Base-by-base conservation (phyloP, 352 stramenopile species). In the Phytophthora hibernalis region DNA sequence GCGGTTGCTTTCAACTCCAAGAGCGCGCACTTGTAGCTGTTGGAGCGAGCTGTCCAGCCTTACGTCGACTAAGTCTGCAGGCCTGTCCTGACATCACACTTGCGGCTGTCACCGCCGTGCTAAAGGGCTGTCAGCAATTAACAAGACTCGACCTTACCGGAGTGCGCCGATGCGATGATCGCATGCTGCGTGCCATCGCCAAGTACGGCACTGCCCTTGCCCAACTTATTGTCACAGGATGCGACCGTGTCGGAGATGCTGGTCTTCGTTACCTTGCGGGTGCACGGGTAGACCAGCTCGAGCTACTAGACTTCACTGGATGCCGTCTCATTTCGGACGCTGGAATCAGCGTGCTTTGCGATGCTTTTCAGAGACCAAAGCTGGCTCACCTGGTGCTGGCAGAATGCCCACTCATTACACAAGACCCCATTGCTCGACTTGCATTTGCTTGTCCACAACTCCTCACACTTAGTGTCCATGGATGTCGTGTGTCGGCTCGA, bases 21-120 rank as follows among this genome's bases (percentile, higher is more conserved):
- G 85, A 93, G 55, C 78, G 89, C 15, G 80, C 90, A 0, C 72
- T 98, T 1, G 80, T 93, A 21, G 82, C 90, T 0, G 70, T 98
- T n/a, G 83, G 82, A 4, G 60, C 45, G 10, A 69, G 75, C 18
- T 90, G 94, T 57, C 61, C 44, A 10, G 56, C 67, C 4, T 70
- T 98, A 6, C 73, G 79, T 18, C 70, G 70, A 28, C 63, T 98
- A 18, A 95, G 86, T 52, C 42, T 98, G 13, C 87, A 86, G 10
- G 83, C 82, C 8, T 98, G 95, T 65, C 80, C 84, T 5, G 86
- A 91, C 10, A 66, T 98, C 47, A 97, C 90, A 28, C 52, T 93
- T 3, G 49, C 66, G 10, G 92, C 88, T 0, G 71, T 97, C 22
- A 74, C 68, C 4, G 72, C 72, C 0, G 64, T 98, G 20, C 67